A percentile compares a stretch with the other conserved stretches of the same genome.
phyloP scores from a whole-genome alignment of 148 eudicot genomes.

The Oxyria digyna region DNA sequence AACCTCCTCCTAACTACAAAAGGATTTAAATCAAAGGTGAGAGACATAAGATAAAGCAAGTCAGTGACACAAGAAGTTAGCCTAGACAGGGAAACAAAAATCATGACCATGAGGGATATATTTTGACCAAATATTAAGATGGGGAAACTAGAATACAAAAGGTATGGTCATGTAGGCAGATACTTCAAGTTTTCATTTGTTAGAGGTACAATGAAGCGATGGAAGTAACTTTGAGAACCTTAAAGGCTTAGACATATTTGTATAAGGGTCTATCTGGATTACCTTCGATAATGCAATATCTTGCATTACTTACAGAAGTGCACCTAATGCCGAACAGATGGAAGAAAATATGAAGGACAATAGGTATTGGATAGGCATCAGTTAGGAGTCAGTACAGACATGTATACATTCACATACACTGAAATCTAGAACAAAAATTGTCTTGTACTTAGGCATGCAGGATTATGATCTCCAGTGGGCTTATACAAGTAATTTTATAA shows the following conservation, averaged over 20 bases:
- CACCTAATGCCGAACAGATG: background rate
- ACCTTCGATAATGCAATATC: no score
- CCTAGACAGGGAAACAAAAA: background rate
- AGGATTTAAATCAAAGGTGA: background rate
- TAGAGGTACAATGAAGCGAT: background rate
- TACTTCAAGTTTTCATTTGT: background rate
- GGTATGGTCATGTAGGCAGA: background rate
- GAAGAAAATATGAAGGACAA: background rate
- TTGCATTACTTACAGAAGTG: background rate
- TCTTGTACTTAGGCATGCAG: background rate
- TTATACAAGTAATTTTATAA: background rate
- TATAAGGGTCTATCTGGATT: background rate
- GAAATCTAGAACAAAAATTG: background rate
- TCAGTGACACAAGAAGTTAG: background rate
- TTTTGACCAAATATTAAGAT: background rate
- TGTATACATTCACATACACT: background rate
- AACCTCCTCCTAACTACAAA: constrained; percentile 91
- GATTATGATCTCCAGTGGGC: background rate
- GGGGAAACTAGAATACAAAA: background rate
- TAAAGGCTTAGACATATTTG: background rate
- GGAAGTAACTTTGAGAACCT: background rate
- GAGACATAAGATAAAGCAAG: background rate
- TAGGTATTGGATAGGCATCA: background rate
- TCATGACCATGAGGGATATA: background rate
- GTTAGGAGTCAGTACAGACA: background rate